Base-by-base conservation (phyloP, 306 rosid species). In the Trifolium repens region DNA sequence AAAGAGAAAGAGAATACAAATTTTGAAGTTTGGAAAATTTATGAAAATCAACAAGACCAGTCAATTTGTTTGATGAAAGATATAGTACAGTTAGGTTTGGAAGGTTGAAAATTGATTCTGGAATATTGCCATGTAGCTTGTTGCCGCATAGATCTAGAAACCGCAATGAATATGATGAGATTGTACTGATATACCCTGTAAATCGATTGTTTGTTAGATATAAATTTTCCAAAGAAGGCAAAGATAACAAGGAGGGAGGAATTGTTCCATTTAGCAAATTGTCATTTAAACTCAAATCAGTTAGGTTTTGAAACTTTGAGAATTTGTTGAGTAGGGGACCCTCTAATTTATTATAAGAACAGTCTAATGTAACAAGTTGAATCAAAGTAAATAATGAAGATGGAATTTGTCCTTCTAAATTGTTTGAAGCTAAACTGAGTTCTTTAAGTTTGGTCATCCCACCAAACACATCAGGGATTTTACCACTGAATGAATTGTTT, bases 221-320 rank as follows among this genome's bases (percentile, higher is more conserved):
- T 14, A 13, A 4, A 5, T 17, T 17, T 17, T 17, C 19, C 54
- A 55, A 14, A 22, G 10, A 57, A 0, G 54, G 54, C 40, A 58
- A 42, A 14, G 77, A 72, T 14, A 72, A 57, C 4, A 34, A 40
- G 40, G 40, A 72, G 0, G 26, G 13, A 39, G 77, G 57, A 58
- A 72, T 42, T 24, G 67, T 72, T 17, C 43, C 77, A 58, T 72
- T 39, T 40, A 72, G 5, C 0, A 55, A 40, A 68, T 72, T 72
- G n/a, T 14, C 6, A 6, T 0, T 0, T 13, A 72, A 57, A 0
- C 0, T 0, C 14, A 72, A 35, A 0, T 0, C 19, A 27, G 30
- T 27, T 27, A 27, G 30, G 1, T 27, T 27, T 27, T 27, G 30
- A 2, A 27, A 27, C 30, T 2, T 2, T 27, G 30, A 1, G 2